phyloP scores from a whole-genome alignment of 345 rosid genomes.

The Brassica rapa region DNA sequence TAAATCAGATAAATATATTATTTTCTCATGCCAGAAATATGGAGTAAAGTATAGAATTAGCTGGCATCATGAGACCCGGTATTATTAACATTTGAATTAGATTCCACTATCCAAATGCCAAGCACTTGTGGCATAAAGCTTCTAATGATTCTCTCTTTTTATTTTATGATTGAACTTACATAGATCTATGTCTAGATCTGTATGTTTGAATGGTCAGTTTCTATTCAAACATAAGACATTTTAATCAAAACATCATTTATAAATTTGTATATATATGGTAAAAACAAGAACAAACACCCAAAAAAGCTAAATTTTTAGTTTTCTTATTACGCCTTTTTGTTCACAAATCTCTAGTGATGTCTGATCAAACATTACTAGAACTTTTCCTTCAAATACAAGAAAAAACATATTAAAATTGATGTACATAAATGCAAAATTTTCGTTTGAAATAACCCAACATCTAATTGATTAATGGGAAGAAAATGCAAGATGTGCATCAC shows the following conservation, averaged over 20 bases:
- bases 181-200: slow-evolving; percentile 12
- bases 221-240: neutral
- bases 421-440: neutral
- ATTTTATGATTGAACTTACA: slow-evolving; percentile 16
- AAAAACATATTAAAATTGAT: neutral
- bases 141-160: neutral
- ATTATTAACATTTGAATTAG: slow-evolving; percentile 2
- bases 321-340: neutral
- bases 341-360: neutral
- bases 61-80: slow-evolving; percentile 33
- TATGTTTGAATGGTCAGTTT: neutral
- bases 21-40: slow-evolving; percentile 18
- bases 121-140: slow-evolving; percentile 16
- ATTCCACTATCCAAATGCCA: slow-evolving; percentile 37
- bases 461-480: neutral
- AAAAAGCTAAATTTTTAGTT: neutral
- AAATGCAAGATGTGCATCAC: slow-evolving; percentile 17
- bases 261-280: neutral
- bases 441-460: slow-evolving; percentile 10
- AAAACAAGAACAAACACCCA: neutral
- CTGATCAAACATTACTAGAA: neutral
- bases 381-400: neutral
- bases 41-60: slow-evolving; percentile 30
- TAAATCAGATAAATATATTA: neutral
- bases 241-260: neutral